Base-by-base conservation (phyloP, 179 eudicot genomes). In the Drosera spatulata region DNA sequence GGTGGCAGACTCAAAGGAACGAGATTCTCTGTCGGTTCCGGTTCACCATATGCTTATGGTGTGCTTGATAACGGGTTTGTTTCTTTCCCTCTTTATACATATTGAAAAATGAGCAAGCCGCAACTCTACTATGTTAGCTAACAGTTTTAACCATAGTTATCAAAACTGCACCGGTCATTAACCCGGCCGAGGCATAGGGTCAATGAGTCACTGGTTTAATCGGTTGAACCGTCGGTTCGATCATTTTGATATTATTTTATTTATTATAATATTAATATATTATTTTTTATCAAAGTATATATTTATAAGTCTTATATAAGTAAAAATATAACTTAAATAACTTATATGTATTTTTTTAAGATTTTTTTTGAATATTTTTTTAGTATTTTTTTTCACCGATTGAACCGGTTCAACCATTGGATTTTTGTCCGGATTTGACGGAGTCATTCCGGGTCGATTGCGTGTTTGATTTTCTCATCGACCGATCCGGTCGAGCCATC, bases 11-110 rank as follows among this genome's bases (percentile, higher is more conserved):
- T 93, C 41, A 93, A 93, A 73, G 99, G 99, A 69, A 75, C 52
- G 58, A 79, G 88, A 50, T 93, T 93, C 70, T 93, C 99, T 43
- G 99, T 93, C 73, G 99, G 99, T 51, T 93, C 99, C 66, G 99
- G 99, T 72, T 93, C 99, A 56, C 99, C 99, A 47, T 93, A 93
- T 84, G 99, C 99, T 59, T 93, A 93, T 81, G 96, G 99, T 74
- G 90, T 93, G 37, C 82, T 93, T 71, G 99, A 93, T 72, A 84
- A 77, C 10, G 99, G 96, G 99, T 93, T 55, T 14, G 88, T 70
- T 53, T 44, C 60, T 64, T 50, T 75, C 50, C 58, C 55, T 39
- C 39, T 40, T 4, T 41, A 10, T 33, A 55, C 5, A 8, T 37
- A 7, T 55, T 14, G 33, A 22, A 22, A 22, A 12, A 38, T n/a